phyloP scores from a whole-genome alignment of 2,329 filamentous ascomycete species.

The Botrytis medusae region DNA sequence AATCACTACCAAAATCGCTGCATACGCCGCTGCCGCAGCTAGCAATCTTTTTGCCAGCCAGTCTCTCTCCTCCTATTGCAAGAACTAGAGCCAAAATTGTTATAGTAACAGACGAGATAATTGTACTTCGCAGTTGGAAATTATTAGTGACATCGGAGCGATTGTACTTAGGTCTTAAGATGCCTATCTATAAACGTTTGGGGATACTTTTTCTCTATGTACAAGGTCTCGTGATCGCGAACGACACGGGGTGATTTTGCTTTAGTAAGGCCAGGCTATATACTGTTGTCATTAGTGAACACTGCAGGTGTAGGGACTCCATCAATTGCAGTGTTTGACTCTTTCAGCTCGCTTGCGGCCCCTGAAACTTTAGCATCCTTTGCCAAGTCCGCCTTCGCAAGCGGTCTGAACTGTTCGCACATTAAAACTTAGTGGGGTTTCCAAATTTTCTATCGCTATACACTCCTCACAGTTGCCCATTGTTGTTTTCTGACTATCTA shows the following conservation, averaged over 20 bases:
- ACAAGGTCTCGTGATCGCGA: not conserved
- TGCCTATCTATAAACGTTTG: not conserved
- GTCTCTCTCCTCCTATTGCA: not conserved
- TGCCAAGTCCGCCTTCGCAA: not conserved
- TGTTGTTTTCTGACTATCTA: not conserved
- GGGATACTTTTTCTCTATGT: not conserved
- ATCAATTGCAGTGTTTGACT: not conserved
- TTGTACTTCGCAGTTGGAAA: not conserved
- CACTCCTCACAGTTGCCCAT: not conserved
- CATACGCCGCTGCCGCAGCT: not conserved
- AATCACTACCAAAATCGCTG: not conserved
- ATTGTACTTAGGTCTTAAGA: not conserved
- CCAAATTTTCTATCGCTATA: not conserved
- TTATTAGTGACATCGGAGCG: not conserved
- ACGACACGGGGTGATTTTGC: not conserved
- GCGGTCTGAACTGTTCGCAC: not conserved
- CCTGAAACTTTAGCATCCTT: not conserved
- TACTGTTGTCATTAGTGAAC: not conserved
- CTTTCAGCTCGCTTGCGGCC: not conserved
- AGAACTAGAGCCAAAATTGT: too few relatives aligned
- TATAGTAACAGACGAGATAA: too few relatives aligned
- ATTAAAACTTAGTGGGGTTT: not conserved
- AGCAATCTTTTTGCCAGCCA: not conserved
- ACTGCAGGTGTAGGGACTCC: not conserved
- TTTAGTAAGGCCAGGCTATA: not conserved